Evolutionary conservation across 768 basidiomycete genomes (phyloP), one percentile per base, ranked within the genome.

Genomic region (Russula vinacea): DNA sequence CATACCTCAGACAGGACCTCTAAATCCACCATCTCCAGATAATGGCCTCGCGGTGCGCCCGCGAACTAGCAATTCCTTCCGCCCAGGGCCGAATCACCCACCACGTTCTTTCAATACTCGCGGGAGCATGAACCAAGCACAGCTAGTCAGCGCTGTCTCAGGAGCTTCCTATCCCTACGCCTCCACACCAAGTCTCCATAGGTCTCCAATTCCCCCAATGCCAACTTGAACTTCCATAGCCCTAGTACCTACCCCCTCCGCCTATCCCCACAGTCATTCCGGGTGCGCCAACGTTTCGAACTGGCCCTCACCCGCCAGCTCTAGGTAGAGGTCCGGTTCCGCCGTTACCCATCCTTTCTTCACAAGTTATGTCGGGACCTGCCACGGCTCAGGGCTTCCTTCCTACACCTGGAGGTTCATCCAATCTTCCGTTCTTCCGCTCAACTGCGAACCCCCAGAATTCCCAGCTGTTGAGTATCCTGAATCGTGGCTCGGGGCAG

Each of bases 91-190:
- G 9, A 70, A 64, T 54, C 61, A 62, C 14, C 63, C 69, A 2
- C 61, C 67, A 14, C 67, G 68, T n/a, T 37, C 54, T 37, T 57
- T 58, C 47, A 68, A 64, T 44, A 45, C 67, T 7, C 81, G 78
- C 55, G 76, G 77, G 60, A 84, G 79, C 66, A 78, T 86, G 77
- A 79, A 77, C 61, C 83, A 85, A 62, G 77, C 74, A 39, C 83
- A 84, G 58, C 71, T 84, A 44, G 76, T 80, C 51, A 71, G 75
- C 26, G 67, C 80, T 51, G 77, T 83, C 69, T 79, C 79, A 67
- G 74, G 75, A 52, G 65, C 75, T 56, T 32, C 62, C n/a, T 53
- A 55, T 50, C n/a, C 53, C 5, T 54, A 64, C 50, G 35, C 58
- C 0, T 72, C 55, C 17, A 16, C 47, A 26, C 71, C 67, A 10